Percentiles rank a stretch among this genome's conserved stretches.
Evolutionary conservation across 208 protist genomes (phyloP).

Genomic region (Leishmania braziliensis): DNA sequence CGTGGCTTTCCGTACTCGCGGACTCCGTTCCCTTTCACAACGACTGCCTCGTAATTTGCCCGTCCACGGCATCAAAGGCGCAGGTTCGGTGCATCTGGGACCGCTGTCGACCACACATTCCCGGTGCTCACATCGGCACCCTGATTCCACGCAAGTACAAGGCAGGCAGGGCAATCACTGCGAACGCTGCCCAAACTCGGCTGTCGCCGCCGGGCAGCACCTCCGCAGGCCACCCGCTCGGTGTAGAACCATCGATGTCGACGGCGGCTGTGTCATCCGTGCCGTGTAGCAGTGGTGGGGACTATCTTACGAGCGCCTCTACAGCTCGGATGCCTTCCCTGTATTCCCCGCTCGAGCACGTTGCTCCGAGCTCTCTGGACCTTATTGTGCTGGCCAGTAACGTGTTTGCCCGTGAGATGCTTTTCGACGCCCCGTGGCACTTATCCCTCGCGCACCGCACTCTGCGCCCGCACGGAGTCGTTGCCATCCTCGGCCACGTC

Average conservation of each 20-base stretch:
- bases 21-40: constrained; percentile 81
- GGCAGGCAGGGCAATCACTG: not conserved
- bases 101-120: constrained; percentile 58
- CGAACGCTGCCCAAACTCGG: not conserved
- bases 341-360: constrained; percentile 39
- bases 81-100: constrained; percentile 32
- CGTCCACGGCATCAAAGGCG: constrained; percentile 34
- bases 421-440: constrained; percentile 79
- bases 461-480: constrained; percentile 73
- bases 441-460: constrained; percentile 71
- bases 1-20: constrained; percentile 70
- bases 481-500: constrained; percentile 64
- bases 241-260: not conserved
- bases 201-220: not conserved
- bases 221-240: not conserved
- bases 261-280: not conserved
- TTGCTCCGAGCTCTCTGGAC: constrained; percentile 59
- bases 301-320: not conserved
- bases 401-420: constrained; percentile 78
- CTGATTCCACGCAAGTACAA: constrained; percentile 18
- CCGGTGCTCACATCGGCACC: constrained; percentile 36
- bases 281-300: not conserved
- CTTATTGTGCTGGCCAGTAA: constrained; percentile 74
- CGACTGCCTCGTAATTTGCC: constrained; percentile 65
- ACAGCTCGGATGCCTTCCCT: constrained; percentile 18